These are phyloP conservation scores for Saccharomyces hybrid DNA, from an alignment of 1,139 yeast species.

Conservation along the genomic window DNA sequence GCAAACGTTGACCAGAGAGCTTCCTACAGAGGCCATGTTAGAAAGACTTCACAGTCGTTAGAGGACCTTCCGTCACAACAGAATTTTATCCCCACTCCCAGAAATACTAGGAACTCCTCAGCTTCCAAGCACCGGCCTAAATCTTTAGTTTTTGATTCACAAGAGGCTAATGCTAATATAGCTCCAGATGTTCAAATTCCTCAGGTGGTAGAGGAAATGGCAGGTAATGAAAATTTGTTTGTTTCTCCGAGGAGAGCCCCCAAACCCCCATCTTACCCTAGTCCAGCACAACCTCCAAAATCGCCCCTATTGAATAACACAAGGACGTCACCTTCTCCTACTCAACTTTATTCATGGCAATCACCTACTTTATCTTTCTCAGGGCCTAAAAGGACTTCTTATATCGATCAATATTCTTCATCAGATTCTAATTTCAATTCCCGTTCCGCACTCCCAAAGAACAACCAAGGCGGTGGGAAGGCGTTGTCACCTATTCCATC, in stretches of 20 bases:
- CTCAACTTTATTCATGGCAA: conserved; percentile 9
- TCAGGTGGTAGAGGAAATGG: conserved; percentile 12
- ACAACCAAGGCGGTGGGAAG: background rate
- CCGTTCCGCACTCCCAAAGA: background rate
- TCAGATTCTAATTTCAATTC: background rate
- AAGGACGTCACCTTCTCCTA: conserved; percentile 5
- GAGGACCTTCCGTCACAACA: conserved; percentile 35
- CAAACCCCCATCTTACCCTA: conserved; percentile 45
- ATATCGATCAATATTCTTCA: background rate
- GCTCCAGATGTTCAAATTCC: conserved; percentile 20
- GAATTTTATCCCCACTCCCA: background rate
- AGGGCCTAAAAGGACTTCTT: conserved; percentile 5
- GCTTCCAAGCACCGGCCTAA: conserved; percentile 12
- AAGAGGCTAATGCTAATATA: conserved; percentile 5
- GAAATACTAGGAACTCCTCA: background rate
- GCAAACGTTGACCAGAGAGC: conserved; percentile 22
- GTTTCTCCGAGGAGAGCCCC: conserved; percentile 61
- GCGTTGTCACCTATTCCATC: background rate
- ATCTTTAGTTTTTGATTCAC: conserved; percentile 7
- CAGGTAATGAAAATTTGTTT: conserved; percentile 28
- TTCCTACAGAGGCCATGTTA: conserved; percentile 32
- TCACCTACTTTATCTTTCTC: conserved; percentile 23
- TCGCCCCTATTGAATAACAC: conserved; percentile 21
- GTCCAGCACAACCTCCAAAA: conserved; percentile 37
- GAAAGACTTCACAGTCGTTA: conserved; percentile 46